Conservation (phyloP, 1,284 basidiomycete genomes). For the Marasmius oreades region DNA sequence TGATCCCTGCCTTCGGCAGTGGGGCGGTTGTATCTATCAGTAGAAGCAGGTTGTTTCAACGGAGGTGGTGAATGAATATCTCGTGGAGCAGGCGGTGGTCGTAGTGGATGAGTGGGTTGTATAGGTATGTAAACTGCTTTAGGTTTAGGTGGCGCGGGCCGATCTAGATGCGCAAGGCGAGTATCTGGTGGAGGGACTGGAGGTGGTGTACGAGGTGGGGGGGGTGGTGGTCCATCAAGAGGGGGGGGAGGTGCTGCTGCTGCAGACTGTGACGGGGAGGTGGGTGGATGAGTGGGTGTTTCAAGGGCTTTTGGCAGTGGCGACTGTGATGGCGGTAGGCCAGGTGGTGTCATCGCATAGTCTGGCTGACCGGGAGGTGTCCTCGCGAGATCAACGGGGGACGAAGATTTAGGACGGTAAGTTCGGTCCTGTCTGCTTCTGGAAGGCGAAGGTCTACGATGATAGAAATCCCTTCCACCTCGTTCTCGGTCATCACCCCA, state of each 20-base stretch:
- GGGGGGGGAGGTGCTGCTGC: constrained; percentile 13
- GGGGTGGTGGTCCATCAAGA: constrained; percentile 15
- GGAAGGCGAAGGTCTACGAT: constrained; percentile 2
- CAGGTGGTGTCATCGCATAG: constrained; percentile 6
- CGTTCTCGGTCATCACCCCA: constrained; percentile 16
- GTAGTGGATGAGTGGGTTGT: constrained; percentile 6
- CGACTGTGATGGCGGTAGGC: constrained; percentile 15
- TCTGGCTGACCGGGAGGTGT: constrained; percentile 6
- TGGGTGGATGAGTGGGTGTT: constrained; percentile 13
- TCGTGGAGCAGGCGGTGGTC: constrained; percentile 32
- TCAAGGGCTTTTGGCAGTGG: not conserved
- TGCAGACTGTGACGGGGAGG: not conserved
- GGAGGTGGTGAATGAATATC: constrained; percentile 43
- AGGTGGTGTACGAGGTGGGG: constrained; percentile 9
- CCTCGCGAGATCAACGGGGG: constrained; percentile 2
- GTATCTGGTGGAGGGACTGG: constrained; percentile 13
- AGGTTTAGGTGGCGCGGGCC: constrained; percentile 7
- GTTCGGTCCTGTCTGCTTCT: constrained; percentile 11
- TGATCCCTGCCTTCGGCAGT: not conserved
- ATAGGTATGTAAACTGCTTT: constrained; percentile 20
- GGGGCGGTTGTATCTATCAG: not conserved
- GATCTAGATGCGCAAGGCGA: not conserved
- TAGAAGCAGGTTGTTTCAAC: not conserved
- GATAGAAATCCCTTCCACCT: constrained; percentile 19
- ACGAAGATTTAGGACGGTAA: constrained; percentile 18